Evolutionary conservation across 768 basidiomycete species (phyloP), one percentile per base, ranked within the genome.

Genomic region (Rhodotorula kratochvilovae): DNA sequence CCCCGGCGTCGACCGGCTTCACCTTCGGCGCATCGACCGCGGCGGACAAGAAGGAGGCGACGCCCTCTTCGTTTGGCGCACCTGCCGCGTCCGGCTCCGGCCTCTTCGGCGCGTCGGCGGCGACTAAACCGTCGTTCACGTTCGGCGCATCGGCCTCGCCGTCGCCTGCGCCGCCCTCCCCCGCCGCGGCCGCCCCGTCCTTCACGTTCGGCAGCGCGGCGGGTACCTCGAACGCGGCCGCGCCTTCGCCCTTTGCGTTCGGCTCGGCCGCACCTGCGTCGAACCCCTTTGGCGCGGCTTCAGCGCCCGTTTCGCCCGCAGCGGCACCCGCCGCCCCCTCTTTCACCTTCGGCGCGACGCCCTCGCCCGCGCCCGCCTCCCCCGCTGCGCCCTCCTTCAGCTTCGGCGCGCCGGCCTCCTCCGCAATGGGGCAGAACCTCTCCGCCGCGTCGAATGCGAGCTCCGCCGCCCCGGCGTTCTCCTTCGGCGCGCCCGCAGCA

Each of bases 1-100:
- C 68, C 16, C 57, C 63, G 4, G 57, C 60, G 16, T 62, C 64
- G 36, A 55, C 54, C 31, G 63, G 54, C 42, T 71, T 71, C 65
- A 50, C 23, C 25, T 60, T 63, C 55, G 48, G 31, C 43, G 31
- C 39, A 13, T 39, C 39, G 39, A 39, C 63, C 33, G 25, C 36
- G 12, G 23, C 33, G 0, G 36, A 39, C 35, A 39, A 57, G 56
- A 39, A 55, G 54, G 39, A 43, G 5, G 33, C 31, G 33, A 13
- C 36, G 23, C 13, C 45, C 7, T 50, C 51, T 36, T 35, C 36
- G 25, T 57, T 57, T 13, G 56, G 56, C 12, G 27, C 27, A 1
- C 56, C 63, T 2, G 63, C 58, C 2, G 16, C 58, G 10, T 42
- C 58, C 39, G 16, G 35, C 56, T 35, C 35, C 1, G 8, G 33